Evolutionary conservation across 2,329 filamentous ascomycete species (phyloP).

Genomic region (Fusarium sp.): DNA sequence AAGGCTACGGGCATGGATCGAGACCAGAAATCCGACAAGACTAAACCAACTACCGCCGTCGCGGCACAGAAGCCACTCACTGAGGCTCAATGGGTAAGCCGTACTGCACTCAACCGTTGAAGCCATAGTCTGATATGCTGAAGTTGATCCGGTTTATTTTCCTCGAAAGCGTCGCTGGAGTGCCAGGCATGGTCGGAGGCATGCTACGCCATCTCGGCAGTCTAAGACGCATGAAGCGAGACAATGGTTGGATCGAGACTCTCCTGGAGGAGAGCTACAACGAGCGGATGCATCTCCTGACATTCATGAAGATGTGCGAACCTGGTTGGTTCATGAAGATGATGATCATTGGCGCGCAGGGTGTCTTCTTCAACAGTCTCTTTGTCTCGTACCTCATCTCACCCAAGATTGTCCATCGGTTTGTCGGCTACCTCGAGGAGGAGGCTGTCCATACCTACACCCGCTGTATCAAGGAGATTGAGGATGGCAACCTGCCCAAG

Average conservation of each 20-base stretch:
- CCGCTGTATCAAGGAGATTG: slow-evolving; percentile 86
- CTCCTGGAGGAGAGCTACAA: slow-evolving; percentile 91
- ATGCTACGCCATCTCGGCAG: slow-evolving; percentile 92
- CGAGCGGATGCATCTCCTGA: slow-evolving; percentile 91
- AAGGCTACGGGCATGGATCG: slow-evolving; percentile 78
- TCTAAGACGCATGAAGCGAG: slow-evolving; percentile 84
- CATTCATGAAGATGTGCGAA: slow-evolving; percentile 88
- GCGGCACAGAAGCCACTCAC: slow-evolving; percentile 71
- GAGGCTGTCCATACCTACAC: slow-evolving; percentile 97
- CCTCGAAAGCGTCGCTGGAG: slow-evolving; percentile 92
- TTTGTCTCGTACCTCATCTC: slow-evolving; percentile 90
- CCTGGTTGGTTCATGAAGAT: slow-evolving; percentile 86
- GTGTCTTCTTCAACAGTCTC: slow-evolving; percentile 95
- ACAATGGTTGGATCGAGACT: slow-evolving; percentile 97
- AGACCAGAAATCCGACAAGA: slow-evolving; percentile 73
- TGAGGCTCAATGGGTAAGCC: slow-evolving; percentile 80
- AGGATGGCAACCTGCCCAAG: slow-evolving; percentile 81
- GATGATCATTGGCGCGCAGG: slow-evolving; percentile 92
- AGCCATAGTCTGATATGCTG: slow-evolving; percentile 22
- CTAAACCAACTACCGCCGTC: slow-evolving; percentile 65
- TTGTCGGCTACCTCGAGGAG: slow-evolving; percentile 97
- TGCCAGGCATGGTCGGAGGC: slow-evolving; percentile 95
- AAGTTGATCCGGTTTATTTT: slow-evolving; percentile 87
- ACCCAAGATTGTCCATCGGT: slow-evolving; percentile 89
- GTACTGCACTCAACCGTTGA: not conserved